Evolutionary conservation across 306 rosid genomes (phyloP), one percentile per base, ranked within the genome.

Genomic region (Lathyrus aphaca): DNA sequence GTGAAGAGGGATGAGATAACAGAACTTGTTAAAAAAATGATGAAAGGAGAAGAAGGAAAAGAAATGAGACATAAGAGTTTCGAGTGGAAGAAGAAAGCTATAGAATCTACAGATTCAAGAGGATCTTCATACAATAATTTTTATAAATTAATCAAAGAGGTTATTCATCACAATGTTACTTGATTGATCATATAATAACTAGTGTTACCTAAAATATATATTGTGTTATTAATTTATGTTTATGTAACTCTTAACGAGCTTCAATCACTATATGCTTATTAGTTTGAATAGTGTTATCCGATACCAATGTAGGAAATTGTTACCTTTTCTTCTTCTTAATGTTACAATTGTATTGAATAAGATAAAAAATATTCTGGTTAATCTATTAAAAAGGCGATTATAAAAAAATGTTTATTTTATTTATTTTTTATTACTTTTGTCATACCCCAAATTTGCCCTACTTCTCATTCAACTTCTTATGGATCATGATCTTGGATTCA

Each of bases 91-190:
- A 56, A 9, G 9, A 70, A 56, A 42, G 74, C 56, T 10, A 3
- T 16, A 42, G 2, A 3, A 27, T 29, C 66, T 56, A 70, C 44
- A 5, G 19, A 42, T 42, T 9, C 25, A 0, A 66, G 18, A 43
- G 74, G 74, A 10, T 56, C 66, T 10, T 70, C 74, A 0, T 70
- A 56, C 17, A 27, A 42, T 16, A 25, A 56, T 42, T 70, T 70
- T 3, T 1, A 0, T 6, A 15, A 19, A 3, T 27, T 70, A 11
- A 9, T 70, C 1, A 16, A 25, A 1, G 9, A 25, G 8, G 30
- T 12, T 42, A 10, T 70, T 39, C 55, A 25, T 5, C 13, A 18
- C 10, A 17, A 15, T 23, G 17, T 1, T 53, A 13, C 1, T 38
- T 53, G 63, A 51, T 18, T 32, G 38, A 8, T n/a, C 18, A 4